Base-by-base conservation (phyloP, 148 eudicot genomes). In the Spergularia marina region DNA sequence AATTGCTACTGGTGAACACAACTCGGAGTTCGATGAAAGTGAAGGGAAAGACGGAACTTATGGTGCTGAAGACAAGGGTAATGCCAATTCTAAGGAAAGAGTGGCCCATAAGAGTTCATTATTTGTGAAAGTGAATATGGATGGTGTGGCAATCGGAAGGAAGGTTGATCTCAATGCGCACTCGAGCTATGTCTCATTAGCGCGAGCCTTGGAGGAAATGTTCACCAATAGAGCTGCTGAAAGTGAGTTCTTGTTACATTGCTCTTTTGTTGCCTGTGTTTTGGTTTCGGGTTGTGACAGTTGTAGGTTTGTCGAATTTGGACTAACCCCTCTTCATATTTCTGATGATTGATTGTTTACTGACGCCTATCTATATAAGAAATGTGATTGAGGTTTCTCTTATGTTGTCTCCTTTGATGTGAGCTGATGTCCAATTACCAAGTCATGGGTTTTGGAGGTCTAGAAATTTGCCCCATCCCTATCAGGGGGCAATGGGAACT, bases 81-180 rank as follows among this genome's bases (percentile, higher is more conserved):
- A 72, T 55, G 71, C 69, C 60, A 71, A 69, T 70, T 67, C 69
- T 51, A 78, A 79, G 78, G 88, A 83, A 14, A 81, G 78, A 57
- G 82, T 82, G 18, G 77, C 78, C 20, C 10, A 30, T 67, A 89
- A 83, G 71, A 76, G 78, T 64, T 90, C 91, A 18, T 73, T 83
- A 44, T 91, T 87, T 84, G 95, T 91, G 66, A 94, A 94, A 87
- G 98, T 91, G 76, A 94, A 91, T 76, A 91, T 90, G 92, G 97
- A 94, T 77, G 98, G 98, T 58, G 82, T 82, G 57, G 83, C 83
- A 3, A 94, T 94, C 69, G 98, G 98, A 77, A 90, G 98, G 81
- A 94, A 94, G 83, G 87, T 94, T n/a, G 97, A 94, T 81, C 88
- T 94, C 68, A 86, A 72, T 80, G 89, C 91, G 71, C 97, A 94